Base-by-base conservation (phyloP, 2,329 filamentous ascomycete genomes). In the Ophiocordyceps camponoti-leonardi region DNA sequence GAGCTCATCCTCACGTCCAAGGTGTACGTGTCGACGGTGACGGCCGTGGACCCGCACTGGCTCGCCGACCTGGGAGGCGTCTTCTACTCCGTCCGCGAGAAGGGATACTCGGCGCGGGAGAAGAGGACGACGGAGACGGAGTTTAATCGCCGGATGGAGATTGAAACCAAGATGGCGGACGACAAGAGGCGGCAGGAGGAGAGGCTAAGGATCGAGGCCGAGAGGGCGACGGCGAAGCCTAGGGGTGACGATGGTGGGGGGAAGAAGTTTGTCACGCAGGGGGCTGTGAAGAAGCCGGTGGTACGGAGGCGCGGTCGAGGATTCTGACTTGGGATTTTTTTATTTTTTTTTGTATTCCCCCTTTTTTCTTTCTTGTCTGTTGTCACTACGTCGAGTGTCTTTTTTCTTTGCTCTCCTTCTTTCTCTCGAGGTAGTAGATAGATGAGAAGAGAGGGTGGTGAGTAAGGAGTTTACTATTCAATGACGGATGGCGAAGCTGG, bases 1-100 rank as follows among this genome's bases (percentile, higher is more conserved):
- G 81, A 79, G 45, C 70, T 98, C 19, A 86, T 96, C 8, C 73
- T 96, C 54, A 98, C 92, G 19, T 93, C 84, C 23, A 90, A 94
- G 67, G 92, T 98, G 66, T 98, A 96, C 64, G 96, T 98, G 90
- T 78, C 92, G 47, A 95, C 86, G 0, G 86, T 95, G 43, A 96
- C 88, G 13, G 80, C 83, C 26, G 82, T 98, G 46, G 83, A 85
- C 60, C 85, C 90, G 1, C 92, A 98, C 63, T 98, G 92, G 92
- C 68, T 98, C 49, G 61, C 96, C 64, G 85, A 94, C 66, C 90
- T 88, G 72, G 65, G 81, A 26, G 4, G 18, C 31, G 18, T 41
- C 39, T 23, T 23, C 14, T 23, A 22, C 19, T 23, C 39, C 20
- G 10, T 23, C 19, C 39, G 39, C 16, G 35, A 96, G 65, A 98